These are phyloP conservation scores for Hydnomerulius pinastri DNA, from an alignment of 768 basidiomycete species.

Conservation along the genomic window DNA sequence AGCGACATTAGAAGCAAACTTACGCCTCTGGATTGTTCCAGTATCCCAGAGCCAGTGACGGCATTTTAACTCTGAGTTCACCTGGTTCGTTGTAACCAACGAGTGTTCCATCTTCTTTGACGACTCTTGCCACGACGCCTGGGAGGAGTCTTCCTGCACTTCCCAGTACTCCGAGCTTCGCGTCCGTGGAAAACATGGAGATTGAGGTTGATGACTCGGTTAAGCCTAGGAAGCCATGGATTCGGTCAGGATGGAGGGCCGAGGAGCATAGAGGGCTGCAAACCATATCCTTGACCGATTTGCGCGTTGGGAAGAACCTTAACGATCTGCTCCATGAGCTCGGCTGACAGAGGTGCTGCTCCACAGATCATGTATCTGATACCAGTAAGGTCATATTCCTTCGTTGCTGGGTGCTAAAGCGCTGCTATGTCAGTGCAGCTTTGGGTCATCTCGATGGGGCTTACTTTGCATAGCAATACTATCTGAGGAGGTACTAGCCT, in stretches of 20 bases:
- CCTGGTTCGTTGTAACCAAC: conserved; percentile 60
- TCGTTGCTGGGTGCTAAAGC: conserved; percentile 51
- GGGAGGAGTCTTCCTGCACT: conserved; percentile 52
- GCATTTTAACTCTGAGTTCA: conserved; percentile 52
- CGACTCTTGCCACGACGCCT: conserved; percentile 53
- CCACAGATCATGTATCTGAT: conserved; percentile 58
- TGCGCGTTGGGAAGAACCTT: conserved; percentile 55
- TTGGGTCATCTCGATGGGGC: not conserved
- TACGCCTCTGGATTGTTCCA: conserved; percentile 62
- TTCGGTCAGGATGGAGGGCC: not conserved
- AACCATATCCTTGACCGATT: conserved; percentile 70
- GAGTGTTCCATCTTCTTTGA: conserved; percentile 58
- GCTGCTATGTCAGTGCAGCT: conserved; percentile 1
- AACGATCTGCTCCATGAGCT: conserved; percentile 48
- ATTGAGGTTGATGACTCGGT: conserved; percentile 63
- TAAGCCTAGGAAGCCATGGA: conserved; percentile 52
- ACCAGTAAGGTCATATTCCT: conserved; percentile 50
- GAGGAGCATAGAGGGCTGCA: not conserved
- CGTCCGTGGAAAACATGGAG: conserved; percentile 48
- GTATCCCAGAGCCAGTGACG: conserved; percentile 46
- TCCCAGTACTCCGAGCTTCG: conserved; percentile 54
- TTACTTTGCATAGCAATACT: conserved; percentile 66
- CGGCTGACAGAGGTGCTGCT: conserved; percentile 64
- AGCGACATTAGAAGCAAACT: conserved; percentile 21
- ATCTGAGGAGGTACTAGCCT: conserved; percentile 70